Evolutionary conservation across 225 moss, liverwort and hornwort species (phyloP).

Genomic region (Thuidium tamariscinum): DNA sequence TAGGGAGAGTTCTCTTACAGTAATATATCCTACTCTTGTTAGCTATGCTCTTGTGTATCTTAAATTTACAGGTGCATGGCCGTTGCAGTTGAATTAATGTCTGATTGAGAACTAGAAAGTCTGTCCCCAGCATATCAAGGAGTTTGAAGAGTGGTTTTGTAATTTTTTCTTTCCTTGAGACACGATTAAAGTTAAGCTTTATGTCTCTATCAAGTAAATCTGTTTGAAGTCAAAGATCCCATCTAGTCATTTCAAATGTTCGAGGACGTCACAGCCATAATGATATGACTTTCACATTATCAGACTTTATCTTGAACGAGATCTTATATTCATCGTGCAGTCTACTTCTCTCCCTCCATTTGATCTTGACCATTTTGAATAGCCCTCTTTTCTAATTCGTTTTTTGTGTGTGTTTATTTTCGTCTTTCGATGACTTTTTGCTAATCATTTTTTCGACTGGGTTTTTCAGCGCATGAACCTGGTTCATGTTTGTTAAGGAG

Average conservation of each 20-base stretch:
- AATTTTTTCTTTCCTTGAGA: not conserved
- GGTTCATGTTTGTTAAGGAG: constrained; percentile 26
- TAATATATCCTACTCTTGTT: not conserved
- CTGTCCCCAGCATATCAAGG: constrained; percentile 64
- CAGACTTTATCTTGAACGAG: not conserved
- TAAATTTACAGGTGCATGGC: not conserved
- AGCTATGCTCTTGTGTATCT: not conserved
- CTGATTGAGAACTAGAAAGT: constrained; percentile 62
- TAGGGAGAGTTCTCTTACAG: not conserved
- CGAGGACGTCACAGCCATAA: not conserved
- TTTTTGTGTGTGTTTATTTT: no score
- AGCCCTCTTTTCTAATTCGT: not conserved
- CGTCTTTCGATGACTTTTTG: not conserved
- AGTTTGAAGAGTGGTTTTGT: constrained; percentile 61
- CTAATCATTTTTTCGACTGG: not conserved
- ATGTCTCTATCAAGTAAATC: not conserved
- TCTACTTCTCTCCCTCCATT: not conserved
- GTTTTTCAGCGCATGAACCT: not conserved
- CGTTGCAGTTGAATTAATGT: constrained; percentile 61
- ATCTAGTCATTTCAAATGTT: not conserved
- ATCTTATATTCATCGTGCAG: not conserved
- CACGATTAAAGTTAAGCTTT: not conserved
- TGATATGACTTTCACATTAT: not conserved
- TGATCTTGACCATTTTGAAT: not conserved
- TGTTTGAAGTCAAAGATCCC: not conserved